Evolutionary conservation across 2,329 filamentous ascomycete genomes (phyloP).

Genomic region (Zalaria sp.): DNA sequence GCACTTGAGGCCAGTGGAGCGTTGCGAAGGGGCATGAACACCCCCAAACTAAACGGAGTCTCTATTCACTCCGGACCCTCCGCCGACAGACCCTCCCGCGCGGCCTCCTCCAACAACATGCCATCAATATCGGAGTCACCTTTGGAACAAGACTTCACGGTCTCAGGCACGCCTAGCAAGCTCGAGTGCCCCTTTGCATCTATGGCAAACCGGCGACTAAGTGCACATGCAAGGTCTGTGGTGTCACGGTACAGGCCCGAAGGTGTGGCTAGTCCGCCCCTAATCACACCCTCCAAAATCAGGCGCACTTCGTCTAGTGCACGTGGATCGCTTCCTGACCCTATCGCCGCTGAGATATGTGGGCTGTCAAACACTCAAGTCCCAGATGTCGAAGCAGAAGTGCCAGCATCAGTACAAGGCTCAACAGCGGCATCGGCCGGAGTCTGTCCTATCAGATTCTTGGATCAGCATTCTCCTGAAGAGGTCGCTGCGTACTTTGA

Average conservation of each 20-base stretch:
- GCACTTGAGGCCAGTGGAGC: conserved; percentile 19
- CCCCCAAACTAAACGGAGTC: conserved; percentile 21
- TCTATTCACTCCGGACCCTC: conserved; percentile 26
- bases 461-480: conserved; percentile 84
- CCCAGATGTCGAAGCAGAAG: conserved; percentile 1
- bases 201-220: conserved; percentile 25
- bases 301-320: conserved; percentile 3
- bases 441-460: conserved; percentile 83
- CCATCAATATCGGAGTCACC: conserved; percentile 25
- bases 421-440: conserved; percentile 17
- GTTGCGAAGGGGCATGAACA: conserved; percentile 19
- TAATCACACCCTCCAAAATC: conserved; percentile 3
- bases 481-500: conserved; percentile 90
- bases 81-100: conserved; percentile 16
- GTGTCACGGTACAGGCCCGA: conserved; percentile 21
- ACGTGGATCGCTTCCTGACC: conserved; percentile 12
- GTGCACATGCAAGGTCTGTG: conserved; percentile 23
- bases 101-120: conserved; percentile 18
- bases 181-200: conserved; percentile 69
- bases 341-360: conserved; percentile 22
- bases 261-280: conserved; percentile 1
- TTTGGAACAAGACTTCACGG: conserved; percentile 82
- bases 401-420: conserved; percentile 5
- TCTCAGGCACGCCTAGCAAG: conserved; percentile 64
- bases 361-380: conserved; percentile 4